Base-by-base conservation (phyloP, 2,329 filamentous ascomycete genomes). In the Paraphaeosphaeria sporulosa region DNA sequence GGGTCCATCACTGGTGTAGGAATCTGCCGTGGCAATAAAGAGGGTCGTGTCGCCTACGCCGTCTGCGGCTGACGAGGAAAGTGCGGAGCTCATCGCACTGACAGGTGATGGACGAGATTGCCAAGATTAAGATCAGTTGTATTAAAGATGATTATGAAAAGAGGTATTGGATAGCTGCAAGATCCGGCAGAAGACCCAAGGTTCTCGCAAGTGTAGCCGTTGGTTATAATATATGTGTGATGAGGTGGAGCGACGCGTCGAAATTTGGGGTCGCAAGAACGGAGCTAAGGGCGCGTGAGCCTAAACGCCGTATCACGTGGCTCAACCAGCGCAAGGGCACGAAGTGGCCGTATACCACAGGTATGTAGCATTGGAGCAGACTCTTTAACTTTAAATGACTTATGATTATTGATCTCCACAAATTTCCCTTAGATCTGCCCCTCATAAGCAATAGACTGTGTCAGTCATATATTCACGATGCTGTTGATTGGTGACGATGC, bases 1-100 rank as follows among this genome's bases (percentile, higher is more conserved):
- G 8, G 65, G 64, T 8, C 65, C 64, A 25, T 68, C 65, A 55
- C 65, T 66, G n/a, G 63, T 59, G 30, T 54, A 61, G 2, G 63
- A 54, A 17, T 38, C 55, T 15, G 62, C 48, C 6, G 61, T 57
- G 12, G 52, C 48, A 7, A 53, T 44, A 4, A 56, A 44, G 17
- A 58, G 23, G 2, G 61, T 58, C 3, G 60, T 60, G 38, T 65
- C 58, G 48, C 58, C 60, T 21, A 42, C 49, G 21, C 49, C 34
- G 36, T 57, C 49, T 7, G 48, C 46, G 30, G 23, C 36, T 21
- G 25, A 30, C 15, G 42, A 44, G 19, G 42, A 9, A 23, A n/a
- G 27, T 15, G 54, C 19, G n/a, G 62, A 27, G 44, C 38, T 27
- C 40, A 19, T 15, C 5, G 55, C 54, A 3, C 23, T 19, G 23